Evolutionary conservation across 768 basidiomycete genomes (phyloP), one percentile per base, ranked within the genome.

Genomic region (Leucogyrophana mollusca): DNA sequence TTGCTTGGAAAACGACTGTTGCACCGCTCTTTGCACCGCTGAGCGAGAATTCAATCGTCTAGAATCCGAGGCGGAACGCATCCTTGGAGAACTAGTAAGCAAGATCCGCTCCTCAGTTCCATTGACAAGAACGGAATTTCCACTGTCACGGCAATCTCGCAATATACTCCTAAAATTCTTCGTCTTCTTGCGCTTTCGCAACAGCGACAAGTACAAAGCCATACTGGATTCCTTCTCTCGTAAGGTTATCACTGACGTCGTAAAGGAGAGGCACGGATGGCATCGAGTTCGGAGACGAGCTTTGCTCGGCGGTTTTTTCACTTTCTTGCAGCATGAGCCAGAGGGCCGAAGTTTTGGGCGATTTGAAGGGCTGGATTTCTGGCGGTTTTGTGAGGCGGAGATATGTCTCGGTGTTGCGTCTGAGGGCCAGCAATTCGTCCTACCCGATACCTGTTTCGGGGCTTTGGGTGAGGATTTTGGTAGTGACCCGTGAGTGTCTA

Each of bases 141-240:
- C 52, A 2, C 47, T 55, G 50, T 52, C 62, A 9, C 53, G 53
- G 25, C 60, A 56, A 20, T 51, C 51, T 22, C 59, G 72, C 11
- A 69, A 73, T 32, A 57, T 56, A 14, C 50, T 83, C 2, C 68
- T 74, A 8, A 74, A 72, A 48, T 82, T 75, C 55, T 70, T 82
- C 36, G 64, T 74, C 9, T 81, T 83, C 51, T 61, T 83, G 0
- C 73, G 80, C n/a, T 83, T 78, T 50, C 67, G 81, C 11, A 83
- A 83, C 48, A 73, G 77, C 53, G 59, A 64, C 8, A 69, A 69
- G 11, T 83, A 80, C 51, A 54, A 58, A 18, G 57, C 72, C 35
- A 70, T 70, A 10, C 59, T 79, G 23, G 49, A 37, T 0, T 49
- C 55, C 4, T 50, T 64, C 18, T 67, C 66, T 5, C 52, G 50